Evolutionary conservation across 495 filamentous ascomycete species (phyloP).

Genomic region (Elaphomyces granulatus): DNA sequence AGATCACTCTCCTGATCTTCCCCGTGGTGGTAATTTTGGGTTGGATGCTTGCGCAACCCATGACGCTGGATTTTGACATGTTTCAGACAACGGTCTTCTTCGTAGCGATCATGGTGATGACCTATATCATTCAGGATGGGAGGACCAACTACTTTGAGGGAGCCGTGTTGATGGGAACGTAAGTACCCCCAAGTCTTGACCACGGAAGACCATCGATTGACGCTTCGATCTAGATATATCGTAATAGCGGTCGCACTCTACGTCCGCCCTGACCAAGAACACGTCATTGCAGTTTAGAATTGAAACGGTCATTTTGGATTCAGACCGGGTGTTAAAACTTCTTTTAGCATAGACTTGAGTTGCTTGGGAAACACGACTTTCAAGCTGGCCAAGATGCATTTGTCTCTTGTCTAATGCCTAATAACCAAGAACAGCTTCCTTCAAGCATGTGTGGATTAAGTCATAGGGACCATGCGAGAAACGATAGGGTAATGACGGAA

Average conservation of each 20-base stretch:
- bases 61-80: conserved; percentile 20
- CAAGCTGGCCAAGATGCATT: no score
- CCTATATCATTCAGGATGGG: conserved; percentile 44
- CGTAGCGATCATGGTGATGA: conserved; percentile 22
- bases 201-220: no score
- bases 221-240: conserved; percentile 32
- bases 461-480: no score
- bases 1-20: conserved; percentile 21
- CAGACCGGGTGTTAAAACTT: no score
- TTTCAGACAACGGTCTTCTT: conserved; percentile 26
- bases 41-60: conserved; percentile 19
- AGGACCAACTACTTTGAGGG: conserved; percentile 47
- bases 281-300: no score
- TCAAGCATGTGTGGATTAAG: no score
- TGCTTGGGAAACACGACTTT: no score
- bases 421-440: no score
- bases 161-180: conserved; percentile 16
- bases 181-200: conserved; percentile 2
- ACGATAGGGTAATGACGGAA: no score
- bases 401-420: no score
- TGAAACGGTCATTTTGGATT: no score
- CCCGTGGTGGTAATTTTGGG: conserved; percentile 25
- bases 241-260: conserved; percentile 71
- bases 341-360: no score
- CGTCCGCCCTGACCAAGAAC: conserved; percentile 31